Base-by-base conservation (phyloP, 2,329 filamentous ascomycete genomes). In the Dactylonectria estremocensis region DNA sequence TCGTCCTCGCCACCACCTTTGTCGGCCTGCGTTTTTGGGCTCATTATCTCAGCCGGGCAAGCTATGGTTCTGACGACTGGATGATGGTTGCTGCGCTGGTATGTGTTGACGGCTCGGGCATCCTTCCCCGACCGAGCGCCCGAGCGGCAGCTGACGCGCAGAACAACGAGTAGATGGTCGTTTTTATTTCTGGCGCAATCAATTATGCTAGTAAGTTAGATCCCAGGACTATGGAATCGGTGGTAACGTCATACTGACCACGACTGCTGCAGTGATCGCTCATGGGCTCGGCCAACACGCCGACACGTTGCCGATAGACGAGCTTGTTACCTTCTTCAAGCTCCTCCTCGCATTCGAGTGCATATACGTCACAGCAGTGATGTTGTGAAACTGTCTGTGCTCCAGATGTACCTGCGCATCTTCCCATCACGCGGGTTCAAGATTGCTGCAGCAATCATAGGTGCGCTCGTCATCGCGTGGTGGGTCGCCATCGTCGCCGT, bases 401-500 rank as follows among this genome's bases (percentile, higher is more conserved):
- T 71, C 3, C 28, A 52, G 0, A 71, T 72, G 69, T 71, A 71
- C 48, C 13, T 71, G 5, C 69, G 69, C 24, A 64, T 71, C 13
- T 71, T 71, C 2, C 37, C 69, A 1, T 67, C 62, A 3, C 69
- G 66, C 9, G 24, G 52, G 8, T 71, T 71, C 45, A 61, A 45
- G 13, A 6, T 69, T 5, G 14, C 52, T 3, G 69, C 69, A 0
- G 22, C 28, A 2, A 8, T 67, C 11, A 69, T 71, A 16, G 69
- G 62, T 1, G 37, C 58, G 2, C 2, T 45, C 1, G 66, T 71
- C 0, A 7, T 72, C 13, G 55, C 11, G 2, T 71, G 69, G 69
- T 72, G 69, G 69, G 69, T 71, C 5, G 18, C 69, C 0, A 71
- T 71, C 20, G 66, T 70, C 8, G 66, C 62, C 1, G 66, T 72